Base-by-base conservation (phyloP, 768 basidiomycete genomes). In the Tricholoma furcatifolium region DNA sequence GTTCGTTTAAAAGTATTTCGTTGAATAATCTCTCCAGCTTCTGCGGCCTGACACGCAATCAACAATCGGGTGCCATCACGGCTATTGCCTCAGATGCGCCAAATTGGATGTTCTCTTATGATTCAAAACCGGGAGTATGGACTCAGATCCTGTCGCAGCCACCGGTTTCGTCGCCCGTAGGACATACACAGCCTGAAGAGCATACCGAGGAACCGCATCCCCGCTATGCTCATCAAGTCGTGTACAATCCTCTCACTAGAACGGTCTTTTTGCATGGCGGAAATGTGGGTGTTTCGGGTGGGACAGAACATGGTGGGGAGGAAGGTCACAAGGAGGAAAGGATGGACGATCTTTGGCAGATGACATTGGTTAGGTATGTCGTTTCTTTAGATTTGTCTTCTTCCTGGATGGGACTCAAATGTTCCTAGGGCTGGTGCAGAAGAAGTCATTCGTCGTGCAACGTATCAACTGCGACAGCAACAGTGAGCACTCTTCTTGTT, bases 271-370 rank as follows among this genome's bases (percentile, higher is more conserved):
- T 91, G 70, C 89, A 91, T 60, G 91, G 91, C 2, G 90, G 90
- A 39, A 91, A 89, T 68, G 81, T 79, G 5, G 87, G 87, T 0
- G 61, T 46, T 40, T 55, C 35, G 46, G 57, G 41, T 12, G 36
- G 42, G 54, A 46, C 55, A 59, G 60, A 57, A 60, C 58, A 54
- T 30, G 59, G 57, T 17, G 64, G 60, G 23, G 67, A 67, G 42
- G 67, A 71, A 1, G 54, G 38, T 15, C 58, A 61, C 32, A 70
- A 65, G 49, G 79, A 82, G 58, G 73, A 66, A 52, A 72, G 88
- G 53, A 58, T 92, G 65, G 83, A 87, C 61, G 90, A 91, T 65
- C 84, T 93, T 56, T 93, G 91, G 90, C 76, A 73, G 65, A 86
- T 91, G 84, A 73, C 70, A 32, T 64, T 92, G 32, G 65, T 76